Evolutionary conservation across 129 eudicot genomes (phyloP).

Genomic region (Flaveria sonorensis): DNA sequence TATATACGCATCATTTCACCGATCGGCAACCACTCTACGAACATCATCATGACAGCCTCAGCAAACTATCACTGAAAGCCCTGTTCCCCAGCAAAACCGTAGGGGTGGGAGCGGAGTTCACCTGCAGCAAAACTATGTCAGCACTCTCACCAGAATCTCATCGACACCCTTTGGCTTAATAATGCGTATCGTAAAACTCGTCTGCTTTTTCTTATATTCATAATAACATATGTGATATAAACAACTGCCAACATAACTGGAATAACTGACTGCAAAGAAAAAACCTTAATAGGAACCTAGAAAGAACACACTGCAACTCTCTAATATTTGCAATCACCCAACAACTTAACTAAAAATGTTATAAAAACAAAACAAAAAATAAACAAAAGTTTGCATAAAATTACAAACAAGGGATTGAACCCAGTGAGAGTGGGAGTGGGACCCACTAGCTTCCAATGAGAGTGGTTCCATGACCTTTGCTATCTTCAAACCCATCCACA

Average conservation of each 20-base stretch:
- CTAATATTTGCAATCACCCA: slow-evolving; percentile 33
- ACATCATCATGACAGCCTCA: too few species aligned
- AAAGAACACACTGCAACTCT: slow-evolving; percentile 22
- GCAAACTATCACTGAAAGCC: too few species aligned
- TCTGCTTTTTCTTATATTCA: too few species aligned
- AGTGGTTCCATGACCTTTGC: slow-evolving; percentile 64
- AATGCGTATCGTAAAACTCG: too few species aligned
- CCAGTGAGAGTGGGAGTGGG: not conserved
- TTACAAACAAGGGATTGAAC: slow-evolving; percentile 17
- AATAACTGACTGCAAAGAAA: not conserved
- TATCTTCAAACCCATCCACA: slow-evolving; percentile 45
- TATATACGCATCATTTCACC: too few species aligned
- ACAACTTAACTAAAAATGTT: slow-evolving; percentile 1
- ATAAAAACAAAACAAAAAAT: not conserved
- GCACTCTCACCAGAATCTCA: too few species aligned
- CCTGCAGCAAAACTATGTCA: too few species aligned
- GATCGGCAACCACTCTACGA: too few species aligned
- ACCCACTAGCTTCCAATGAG: slow-evolving; percentile 43
- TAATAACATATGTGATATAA: too few species aligned
- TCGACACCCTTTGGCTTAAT: too few species aligned
- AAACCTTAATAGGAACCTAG: not conserved
- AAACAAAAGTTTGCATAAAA: slow-evolving; percentile 26
- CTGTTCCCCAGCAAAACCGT: too few species aligned
- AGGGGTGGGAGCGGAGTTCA: too few species aligned
- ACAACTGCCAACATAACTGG: slow-evolving; percentile 5